phyloP scores from a whole-genome alignment of 805 yeast species.

The Ogataea nitratoaversa region DNA sequence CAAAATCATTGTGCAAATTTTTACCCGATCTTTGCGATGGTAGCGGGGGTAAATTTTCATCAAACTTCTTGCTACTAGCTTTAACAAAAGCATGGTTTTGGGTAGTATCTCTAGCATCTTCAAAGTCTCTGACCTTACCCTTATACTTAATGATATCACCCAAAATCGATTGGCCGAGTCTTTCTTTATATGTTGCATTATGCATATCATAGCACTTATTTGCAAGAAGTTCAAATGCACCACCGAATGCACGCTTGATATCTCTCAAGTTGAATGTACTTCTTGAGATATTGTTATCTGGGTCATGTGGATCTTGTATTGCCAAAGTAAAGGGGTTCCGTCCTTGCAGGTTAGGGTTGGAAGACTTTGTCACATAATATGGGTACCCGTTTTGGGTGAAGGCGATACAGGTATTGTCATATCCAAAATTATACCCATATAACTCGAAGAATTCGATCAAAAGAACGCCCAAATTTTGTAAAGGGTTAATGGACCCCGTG shows the following conservation, averaged over 20 bases:
- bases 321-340: constrained; percentile 61
- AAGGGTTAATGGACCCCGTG: constrained; percentile 59
- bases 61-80: constrained; percentile 18
- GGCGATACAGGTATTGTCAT: constrained; percentile 70
- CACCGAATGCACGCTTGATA: constrained; percentile 80
- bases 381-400: constrained; percentile 53
- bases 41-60: constrained; percentile 24
- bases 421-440: constrained; percentile 86
- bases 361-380: constrained; percentile 54
- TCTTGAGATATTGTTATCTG: constrained; percentile 76
- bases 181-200: constrained; percentile 55
- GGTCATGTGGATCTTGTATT: constrained; percentile 87
- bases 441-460: constrained; percentile 89
- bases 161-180: constrained; percentile 68
- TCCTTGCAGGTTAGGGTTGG: constrained; percentile 33
- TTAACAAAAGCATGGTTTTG: constrained; percentile 51
- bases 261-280: constrained; percentile 79
- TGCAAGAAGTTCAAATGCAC: constrained; percentile 75
- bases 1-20: constrained; percentile 35
- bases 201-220: constrained; percentile 74
- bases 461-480: constrained; percentile 78
- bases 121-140: constrained; percentile 73
- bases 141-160: constrained; percentile 75
- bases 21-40: constrained; percentile 36
- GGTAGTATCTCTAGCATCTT: constrained; percentile 65